These are phyloP conservation scores for Capsella rubella DNA, from an alignment of 441 rosid species.

Conservation along the genomic window DNA sequence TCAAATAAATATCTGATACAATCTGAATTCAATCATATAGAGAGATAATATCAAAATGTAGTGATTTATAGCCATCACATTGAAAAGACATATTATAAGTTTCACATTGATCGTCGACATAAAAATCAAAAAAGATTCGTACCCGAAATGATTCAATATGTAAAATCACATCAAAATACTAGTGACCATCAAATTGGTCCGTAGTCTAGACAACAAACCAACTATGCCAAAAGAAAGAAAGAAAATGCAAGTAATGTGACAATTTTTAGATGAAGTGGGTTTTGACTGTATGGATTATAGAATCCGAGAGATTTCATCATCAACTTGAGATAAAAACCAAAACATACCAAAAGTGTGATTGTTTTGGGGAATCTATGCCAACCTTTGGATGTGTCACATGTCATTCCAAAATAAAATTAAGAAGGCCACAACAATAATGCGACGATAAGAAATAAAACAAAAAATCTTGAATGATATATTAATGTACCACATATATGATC, in stretches of 20 bases:
- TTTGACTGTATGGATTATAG: slow-evolving; percentile 8
- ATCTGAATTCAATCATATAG: neutral
- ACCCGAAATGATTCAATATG: neutral
- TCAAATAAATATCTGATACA: neutral
- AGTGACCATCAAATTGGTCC: neutral
- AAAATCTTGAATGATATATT: slow-evolving; percentile 4
- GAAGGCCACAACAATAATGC: slow-evolving; percentile 32
- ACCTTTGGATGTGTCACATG: slow-evolving; percentile 42
- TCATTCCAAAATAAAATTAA: slow-evolving; percentile 26
- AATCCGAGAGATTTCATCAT: slow-evolving; percentile 22
- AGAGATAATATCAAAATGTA: neutral
- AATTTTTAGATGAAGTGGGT: neutral
- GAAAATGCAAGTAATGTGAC: neutral
- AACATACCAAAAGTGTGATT: slow-evolving; percentile 4
- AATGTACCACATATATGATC: neutral
- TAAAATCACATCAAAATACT: neutral
- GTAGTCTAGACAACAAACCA: neutral
- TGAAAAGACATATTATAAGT: neutral
- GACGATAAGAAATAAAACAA: slow-evolving; percentile 13
- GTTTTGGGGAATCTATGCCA: slow-evolving; percentile 31
- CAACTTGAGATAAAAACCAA: slow-evolving; percentile 29
- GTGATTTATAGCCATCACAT: neutral
- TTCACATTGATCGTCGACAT: neutral
- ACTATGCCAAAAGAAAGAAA: neutral
- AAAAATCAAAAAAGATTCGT: neutral